phyloP scores from a whole-genome alignment of 1,284 basidiomycete species.

The Laetiporus sulphureus region DNA sequence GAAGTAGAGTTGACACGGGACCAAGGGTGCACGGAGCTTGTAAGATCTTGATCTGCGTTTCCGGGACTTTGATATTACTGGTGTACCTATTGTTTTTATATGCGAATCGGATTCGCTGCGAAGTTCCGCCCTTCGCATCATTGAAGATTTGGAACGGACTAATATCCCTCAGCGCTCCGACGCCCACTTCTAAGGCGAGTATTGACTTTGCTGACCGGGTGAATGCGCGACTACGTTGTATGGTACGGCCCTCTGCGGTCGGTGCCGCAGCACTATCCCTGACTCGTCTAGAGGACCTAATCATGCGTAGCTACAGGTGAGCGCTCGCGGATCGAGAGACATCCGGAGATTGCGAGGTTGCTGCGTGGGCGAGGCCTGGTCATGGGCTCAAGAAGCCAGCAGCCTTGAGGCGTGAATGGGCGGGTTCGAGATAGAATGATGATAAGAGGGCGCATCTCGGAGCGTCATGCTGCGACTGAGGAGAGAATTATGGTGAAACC shows the following conservation, averaged over 20 bases:
- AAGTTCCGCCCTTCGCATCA: no score
- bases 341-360: not conserved
- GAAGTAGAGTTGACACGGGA: conserved; percentile 6
- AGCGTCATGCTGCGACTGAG: not conserved
- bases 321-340: not conserved
- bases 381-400: not conserved
- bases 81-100: no score
- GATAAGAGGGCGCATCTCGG: not conserved
- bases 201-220: no score
- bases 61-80: not conserved
- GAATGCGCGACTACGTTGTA: no score
- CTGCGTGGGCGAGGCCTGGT: not conserved
- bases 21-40: not conserved
- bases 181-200: no score
- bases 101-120: no score
- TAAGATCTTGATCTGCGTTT: not conserved
- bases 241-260: no score
- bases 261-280: no score
- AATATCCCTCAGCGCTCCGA: no score
- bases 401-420: conserved; percentile 7
- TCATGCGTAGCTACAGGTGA: no score
- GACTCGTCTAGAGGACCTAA: no score
- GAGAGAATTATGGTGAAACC: not conserved
- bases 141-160: no score
- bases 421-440: conserved; percentile 7